These are phyloP conservation scores for Scheffersomyces coipomensis DNA, from an alignment of 805 yeast species.

Conservation along the genomic window DNA sequence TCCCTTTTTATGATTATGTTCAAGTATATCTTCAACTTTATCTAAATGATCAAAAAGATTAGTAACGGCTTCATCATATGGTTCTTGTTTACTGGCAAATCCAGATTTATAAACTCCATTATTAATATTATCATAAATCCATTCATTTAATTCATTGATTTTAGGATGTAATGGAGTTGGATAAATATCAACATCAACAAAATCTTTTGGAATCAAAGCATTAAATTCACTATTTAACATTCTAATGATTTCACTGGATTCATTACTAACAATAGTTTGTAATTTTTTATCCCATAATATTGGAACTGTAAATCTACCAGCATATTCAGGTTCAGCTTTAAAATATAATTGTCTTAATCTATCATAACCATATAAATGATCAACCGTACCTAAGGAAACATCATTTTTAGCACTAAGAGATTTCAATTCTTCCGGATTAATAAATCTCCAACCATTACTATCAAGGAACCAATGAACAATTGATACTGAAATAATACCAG, in stretches of 20 bases:
- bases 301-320: conserved; percentile 89
- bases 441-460: conserved; percentile 85
- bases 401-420: conserved; percentile 43
- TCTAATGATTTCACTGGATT: conserved; percentile 85
- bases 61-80: conserved; percentile 67
- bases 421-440: conserved; percentile 37
- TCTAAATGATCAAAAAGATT: conserved; percentile 67
- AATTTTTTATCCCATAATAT: conserved; percentile 87
- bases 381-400: conserved; percentile 34
- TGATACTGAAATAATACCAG: conserved; percentile 58
- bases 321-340: conserved; percentile 72
- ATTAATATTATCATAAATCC: conserved; percentile 84
- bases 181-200: conserved; percentile 55
- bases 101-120: conserved; percentile 94
- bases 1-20: conserved; percentile 37
- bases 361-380: conserved; percentile 52
- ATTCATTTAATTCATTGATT: conserved; percentile 75
- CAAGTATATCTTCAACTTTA: conserved; percentile 62
- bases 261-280: conserved; percentile 85
- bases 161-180: conserved; percentile 53
- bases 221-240: conserved; percentile 78
- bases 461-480: conserved; percentile 94
- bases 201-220: conserved; percentile 47
- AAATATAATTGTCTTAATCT: conserved; percentile 71
- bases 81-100: conserved; percentile 80